These are phyloP conservation scores for Suillus placidus DNA, from an alignment of 768 basidiomycete genomes.

Conservation along the genomic window DNA sequence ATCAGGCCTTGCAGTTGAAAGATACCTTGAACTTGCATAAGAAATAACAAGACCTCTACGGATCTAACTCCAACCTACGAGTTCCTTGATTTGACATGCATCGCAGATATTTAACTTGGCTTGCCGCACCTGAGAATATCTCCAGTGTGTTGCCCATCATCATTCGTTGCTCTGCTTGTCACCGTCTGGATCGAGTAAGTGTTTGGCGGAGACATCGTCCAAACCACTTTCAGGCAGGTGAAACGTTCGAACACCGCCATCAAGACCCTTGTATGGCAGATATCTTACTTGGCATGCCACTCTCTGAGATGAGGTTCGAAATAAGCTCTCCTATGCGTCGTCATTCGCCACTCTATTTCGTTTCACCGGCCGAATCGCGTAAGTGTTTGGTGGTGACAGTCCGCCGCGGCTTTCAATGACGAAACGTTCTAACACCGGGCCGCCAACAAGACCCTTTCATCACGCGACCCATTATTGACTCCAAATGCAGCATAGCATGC, in stretches of 20 bases:
- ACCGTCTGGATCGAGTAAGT: background rate
- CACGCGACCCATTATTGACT: background rate
- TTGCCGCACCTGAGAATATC: background rate
- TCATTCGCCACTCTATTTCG: background rate
- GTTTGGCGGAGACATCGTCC: background rate
- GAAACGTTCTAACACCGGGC: background rate
- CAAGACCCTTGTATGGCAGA: background rate
- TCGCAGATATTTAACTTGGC: background rate
- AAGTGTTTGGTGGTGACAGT: background rate
- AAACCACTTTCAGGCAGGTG: background rate
- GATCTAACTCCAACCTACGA: background rate
- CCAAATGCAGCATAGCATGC: background rate
- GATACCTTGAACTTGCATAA: conserved; percentile 82
- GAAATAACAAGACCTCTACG: background rate
- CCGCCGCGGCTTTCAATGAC: too few species aligned
- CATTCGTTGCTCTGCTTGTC: background rate
- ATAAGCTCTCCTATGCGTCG: background rate
- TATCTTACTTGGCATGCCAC: background rate
- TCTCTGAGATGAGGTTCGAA: background rate
- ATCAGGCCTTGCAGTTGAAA: conserved; percentile 58
- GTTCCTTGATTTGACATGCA: background rate
- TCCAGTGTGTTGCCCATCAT: background rate
- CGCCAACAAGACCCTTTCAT: background rate
- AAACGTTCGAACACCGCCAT: background rate
- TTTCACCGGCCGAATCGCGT: background rate